Base-by-base conservation (phyloP, 441 rosid genomes). In the Corymbia citriodora region DNA sequence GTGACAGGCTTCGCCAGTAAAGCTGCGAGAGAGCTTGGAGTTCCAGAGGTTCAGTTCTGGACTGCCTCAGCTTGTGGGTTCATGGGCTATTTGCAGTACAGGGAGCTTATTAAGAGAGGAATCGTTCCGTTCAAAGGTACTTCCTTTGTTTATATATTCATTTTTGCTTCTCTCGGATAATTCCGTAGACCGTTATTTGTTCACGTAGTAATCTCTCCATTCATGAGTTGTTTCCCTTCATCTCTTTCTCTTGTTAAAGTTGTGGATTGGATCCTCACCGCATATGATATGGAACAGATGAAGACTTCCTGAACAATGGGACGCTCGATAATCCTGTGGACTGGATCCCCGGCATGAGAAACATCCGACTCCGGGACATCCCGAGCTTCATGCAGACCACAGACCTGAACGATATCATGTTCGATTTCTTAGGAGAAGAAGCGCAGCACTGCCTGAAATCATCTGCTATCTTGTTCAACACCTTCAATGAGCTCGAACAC, bases 21-120 rank as follows among this genome's bases (percentile, higher is more conserved):
- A 87, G 92, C 93, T 2, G 94, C 91, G 16, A 57, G 50, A 25
- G 70, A 89, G 57, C 33, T 93, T 7, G 93, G 93, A 33, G 63
- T 93, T 31, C 90, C 92, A 5, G 91, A 91, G 45, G 88, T 90
- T 55, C 91, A 90, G 68, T 89, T 93, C 10, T 92, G 93, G 93
- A 91, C 94, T 31, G 89, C 94, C 19, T 92, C 92, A 16, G 92
- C 93, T 49, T 92, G 92, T 61, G 90, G 94, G n/a, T 89, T 91
- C 83, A 63, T 91, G 91, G 91, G 90, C 19, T 90, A 90, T 87
- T 50, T 85, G 63, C 92, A 91, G 33, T 92, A 12, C 19, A 36
- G n/a, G 19, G 91, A 92, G 52, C 91, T 92, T 17, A 19, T 88
- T 3, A 57, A 90, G 85, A 89, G 92, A 90, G 93, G 92, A 53